phyloP scores from a whole-genome alignment of 345 rosid species.

The Arabidopsis suecica region DNA sequence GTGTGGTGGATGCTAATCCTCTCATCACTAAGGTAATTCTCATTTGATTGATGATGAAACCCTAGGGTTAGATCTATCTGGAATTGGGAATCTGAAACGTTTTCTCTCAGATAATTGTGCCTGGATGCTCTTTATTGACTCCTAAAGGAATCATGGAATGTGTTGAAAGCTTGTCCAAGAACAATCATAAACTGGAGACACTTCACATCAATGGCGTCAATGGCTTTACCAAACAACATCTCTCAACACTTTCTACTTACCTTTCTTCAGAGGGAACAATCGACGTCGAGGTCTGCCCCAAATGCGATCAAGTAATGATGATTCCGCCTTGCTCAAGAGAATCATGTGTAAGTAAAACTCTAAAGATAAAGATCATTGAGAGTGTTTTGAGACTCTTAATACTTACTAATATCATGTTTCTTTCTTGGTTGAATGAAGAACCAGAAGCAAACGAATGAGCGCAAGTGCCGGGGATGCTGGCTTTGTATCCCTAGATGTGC shows the following conservation, averaged over 20 bases:
- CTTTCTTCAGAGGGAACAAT: slow-evolving; percentile 39
- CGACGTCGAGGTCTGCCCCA: slow-evolving; percentile 73
- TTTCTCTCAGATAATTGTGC: slow-evolving; percentile 53
- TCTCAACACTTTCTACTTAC: slow-evolving; percentile 44
- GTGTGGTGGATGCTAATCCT: slow-evolving; percentile 60
- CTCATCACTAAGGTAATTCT: slow-evolving; percentile 58
- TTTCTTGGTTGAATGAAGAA: slow-evolving; percentile 33
- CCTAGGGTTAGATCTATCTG: background rate
- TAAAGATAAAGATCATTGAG: background rate
- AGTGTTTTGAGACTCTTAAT: background rate
- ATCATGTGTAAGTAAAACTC: slow-evolving; percentile 46
- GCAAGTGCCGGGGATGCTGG: slow-evolving; percentile 62
- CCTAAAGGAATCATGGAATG: slow-evolving; percentile 75
- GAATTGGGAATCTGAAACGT: background rate
- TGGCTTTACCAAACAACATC: slow-evolving; percentile 59
- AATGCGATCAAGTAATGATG: slow-evolving; percentile 62
- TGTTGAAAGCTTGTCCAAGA: slow-evolving; percentile 53
- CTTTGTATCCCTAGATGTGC: slow-evolving; percentile 70
- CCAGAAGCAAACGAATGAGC: slow-evolving; percentile 29
- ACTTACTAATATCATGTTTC: background rate
- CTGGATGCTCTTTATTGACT: slow-evolving; percentile 67
- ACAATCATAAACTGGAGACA: slow-evolving; percentile 43
- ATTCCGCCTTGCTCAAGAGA: slow-evolving; percentile 62
- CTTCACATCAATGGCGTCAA: slow-evolving; percentile 60
- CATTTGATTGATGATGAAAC: background rate